Base-by-base conservation (phyloP, 2,329 filamentous ascomycete genomes). In the Aspergillus sp. region DNA sequence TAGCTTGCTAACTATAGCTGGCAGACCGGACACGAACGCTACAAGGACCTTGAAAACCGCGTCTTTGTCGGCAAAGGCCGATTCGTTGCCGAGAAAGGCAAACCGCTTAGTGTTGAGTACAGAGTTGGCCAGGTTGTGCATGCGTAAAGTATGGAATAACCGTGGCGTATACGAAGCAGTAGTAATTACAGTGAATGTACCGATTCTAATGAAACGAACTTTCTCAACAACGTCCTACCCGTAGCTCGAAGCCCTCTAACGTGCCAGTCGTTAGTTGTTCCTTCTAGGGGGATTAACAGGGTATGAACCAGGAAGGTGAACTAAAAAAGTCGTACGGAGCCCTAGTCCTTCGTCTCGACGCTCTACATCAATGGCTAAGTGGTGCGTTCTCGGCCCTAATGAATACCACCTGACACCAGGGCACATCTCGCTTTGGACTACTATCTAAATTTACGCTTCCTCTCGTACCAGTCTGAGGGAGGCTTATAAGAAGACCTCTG, bases 61-160 rank as follows among this genome's bases (percentile, higher is more conserved):
- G 66, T 76, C 3, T 78, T 76, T 55, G 74, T 78, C 24, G 76
- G 67, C 4, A 65, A 74, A 36, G 76, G 76, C 12, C 72, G 70
- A 9, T 77, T 79, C 64, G 64, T 67, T n/a, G 62, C 71, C 18
- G 68, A 74, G 58, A 66, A 69, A 58, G 75, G 68, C 17, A 70
- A 74, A 60, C 66, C 68, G 0, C 51, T 71, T 4, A 64, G 75
- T 34, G 75, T 78, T 17, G 76, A 78, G 62, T 79, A 78, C 58
- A 72, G 73, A 44, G 70, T 79, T 55, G 74, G 76, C 60, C 69
- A 73, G 65, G 72, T 76, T 45, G 53, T 68, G 48, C 59, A 65
- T 38, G 65, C 59, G 18, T 69, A 54, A 34, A 36, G 13, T 13
- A 36, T 36, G 34, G 34, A n/a, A 36, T 36, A 13, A n/a, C 3